Percentiles rank a stretch among this genome's conserved stretches.
These are phyloP conservation scores for Escovopsis sp. DNA, from an alignment of 2,329 filamentous ascomycete species.

Conservation along the genomic window DNA sequence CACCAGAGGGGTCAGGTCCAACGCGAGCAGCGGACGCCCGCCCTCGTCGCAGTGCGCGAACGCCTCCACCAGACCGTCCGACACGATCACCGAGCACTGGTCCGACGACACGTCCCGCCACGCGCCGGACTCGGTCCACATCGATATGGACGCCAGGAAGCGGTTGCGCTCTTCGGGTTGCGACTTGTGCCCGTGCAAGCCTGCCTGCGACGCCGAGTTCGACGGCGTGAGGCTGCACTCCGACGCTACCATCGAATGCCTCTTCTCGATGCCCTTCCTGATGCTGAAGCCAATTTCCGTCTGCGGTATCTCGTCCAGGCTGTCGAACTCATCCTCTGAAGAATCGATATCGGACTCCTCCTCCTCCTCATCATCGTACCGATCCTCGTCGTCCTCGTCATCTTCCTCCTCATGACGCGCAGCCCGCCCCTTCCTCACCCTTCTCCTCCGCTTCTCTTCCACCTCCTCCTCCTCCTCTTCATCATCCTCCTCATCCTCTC, in stretches of 20 bases:
- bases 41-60: constrained; percentile 19
- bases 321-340: constrained; percentile 42
- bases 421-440: too few species aligned
- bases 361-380: constrained; percentile 23
- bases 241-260: constrained; percentile 27
- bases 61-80: constrained; percentile 43
- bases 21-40: constrained; percentile 41
- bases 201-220: constrained; percentile 64
- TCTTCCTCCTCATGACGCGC: constrained; percentile 1
- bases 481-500: constrained; percentile 2
- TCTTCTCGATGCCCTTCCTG: constrained; percentile 16
- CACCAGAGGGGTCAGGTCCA: constrained; percentile 84
- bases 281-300: constrained; percentile 44
- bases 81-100: constrained; percentile 38
- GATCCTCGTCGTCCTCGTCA: constrained; percentile 15
- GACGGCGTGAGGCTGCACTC: constrained; percentile 58
- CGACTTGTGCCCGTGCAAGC: constrained; percentile 36
- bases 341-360: constrained; percentile 16
- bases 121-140: constrained; percentile 44
- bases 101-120: constrained; percentile 44
- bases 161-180: constrained; percentile 25
- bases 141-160: constrained; percentile 40
- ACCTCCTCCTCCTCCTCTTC: constrained; percentile 2
- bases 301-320: constrained; percentile 38
- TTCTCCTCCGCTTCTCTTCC: neutral